Evolutionary conservation across 768 basidiomycete genomes (phyloP), one percentile per base, ranked within the genome.

Genomic region (Clitopilus passeckerianus): DNA sequence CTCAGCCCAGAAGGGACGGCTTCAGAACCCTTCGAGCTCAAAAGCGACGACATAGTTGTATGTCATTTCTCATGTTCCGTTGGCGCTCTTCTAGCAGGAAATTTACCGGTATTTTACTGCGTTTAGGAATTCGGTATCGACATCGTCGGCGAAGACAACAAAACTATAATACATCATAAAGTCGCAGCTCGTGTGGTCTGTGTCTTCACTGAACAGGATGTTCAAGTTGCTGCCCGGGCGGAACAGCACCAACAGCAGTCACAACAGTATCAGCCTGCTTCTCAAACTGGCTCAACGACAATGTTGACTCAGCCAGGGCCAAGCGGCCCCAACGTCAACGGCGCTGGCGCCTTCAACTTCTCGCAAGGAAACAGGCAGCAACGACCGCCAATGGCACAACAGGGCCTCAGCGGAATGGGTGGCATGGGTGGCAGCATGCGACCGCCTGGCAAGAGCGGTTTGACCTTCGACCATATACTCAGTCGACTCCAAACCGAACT

Each of bases 141-240:
- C 76, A 99, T 99, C 62, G 92, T 97, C 57, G 91, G 93, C 62
- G 97, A 99, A 68, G 97, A 99, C 78, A 97, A 95, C 80, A 92
- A 92, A 74, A 95, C 93, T 1, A 95, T 98, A 59, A 88, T 98
- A 54, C 97, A 99, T 74, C 95, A 98, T 77, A 98, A 99, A 73
- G 97, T 98, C 57, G 94, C 97, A 9, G 95, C 96, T 4, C 90
- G 93, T 27, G 94, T 95, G 34, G 83, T 92, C 57, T 95, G 95
- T 66, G 85, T 98, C 5, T 88, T 96, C 64, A 84, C 80, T 0
- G 88, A 93, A 43, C 91, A 93, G 60, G 97, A 99, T 67, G 89
- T 85, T 1, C 86, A 84, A 61, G 80, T 85, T 52, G 89, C 89
- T 34, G 83, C 85, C 1, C 86, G 87, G 37, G 82, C 82, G 34